Base-by-base conservation (phyloP, 108 stramenopile genomes). In the Cyclostephanos tholiformis region DNA sequence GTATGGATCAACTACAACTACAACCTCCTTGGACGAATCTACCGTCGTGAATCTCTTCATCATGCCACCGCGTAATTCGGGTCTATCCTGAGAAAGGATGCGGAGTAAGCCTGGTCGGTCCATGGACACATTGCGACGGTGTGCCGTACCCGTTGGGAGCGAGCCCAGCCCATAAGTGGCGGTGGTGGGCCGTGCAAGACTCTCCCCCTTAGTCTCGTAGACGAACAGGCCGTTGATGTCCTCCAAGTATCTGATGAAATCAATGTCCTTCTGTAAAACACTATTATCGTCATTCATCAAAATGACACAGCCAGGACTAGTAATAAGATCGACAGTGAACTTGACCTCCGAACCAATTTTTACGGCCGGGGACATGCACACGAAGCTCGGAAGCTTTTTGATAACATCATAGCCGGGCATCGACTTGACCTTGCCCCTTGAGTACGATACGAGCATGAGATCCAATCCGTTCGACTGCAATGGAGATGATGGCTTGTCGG, bases 1-100 rank as follows among this genome's bases (percentile, higher is more conserved):
- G 78, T 95, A 94, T 1, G 93, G 91, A 71, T 94, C 91, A 23
- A 97, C 90, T 19, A 98, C 70, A 16, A 96, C 90, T 23, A 96
- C 92, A 43, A 86, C 84, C 76, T 94, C 89, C 53, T 88, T 87
- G 2, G 87, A 87, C 43, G 88, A 76, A 72, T 93, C 91, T 0
- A 89, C 60, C 1, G 91, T 93, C 2, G 91, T 93, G 85, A 93
- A 90, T 20, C 82, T 65, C 64, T 86, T 88, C 58, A 79, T 72
- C 69, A 93, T 53, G 19, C 67, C 73, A 29, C 76, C 76, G 59
- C 87, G 86, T 50, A 93, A 53, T 65, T 91, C 90, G 25, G 90
- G 92, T 19, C 89, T 76, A 68, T 93, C 91, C 64, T 75, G 71
- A 9, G 88, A 87, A 74, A 87, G 79, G 78, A 88, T 87, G 25